Percentiles rank a stretch among this genome's conserved stretches.
Evolutionary conservation across 2,329 filamentous ascomycete genomes (phyloP).

Genomic region (Phyllosticta paracitricarpa): DNA sequence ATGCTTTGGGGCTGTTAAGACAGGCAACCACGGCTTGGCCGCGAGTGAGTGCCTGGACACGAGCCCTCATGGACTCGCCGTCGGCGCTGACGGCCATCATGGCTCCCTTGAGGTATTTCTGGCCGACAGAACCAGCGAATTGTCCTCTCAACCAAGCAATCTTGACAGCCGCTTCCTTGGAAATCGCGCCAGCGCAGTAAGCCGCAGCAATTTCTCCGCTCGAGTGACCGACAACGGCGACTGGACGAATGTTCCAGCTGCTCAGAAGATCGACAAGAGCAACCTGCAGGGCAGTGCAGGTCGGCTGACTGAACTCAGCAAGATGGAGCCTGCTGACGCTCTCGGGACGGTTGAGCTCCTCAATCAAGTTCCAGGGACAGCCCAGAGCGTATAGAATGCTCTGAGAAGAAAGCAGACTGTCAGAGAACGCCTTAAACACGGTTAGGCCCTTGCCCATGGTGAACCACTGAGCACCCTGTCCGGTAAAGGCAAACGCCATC

Average conservation of each 20-base stretch:
- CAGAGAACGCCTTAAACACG: not conserved
- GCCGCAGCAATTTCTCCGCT: slow-evolving; percentile 23
- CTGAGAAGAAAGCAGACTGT: slow-evolving; percentile 6
- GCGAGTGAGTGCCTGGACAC: not conserved
- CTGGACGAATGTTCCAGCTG: slow-evolving; percentile 18
- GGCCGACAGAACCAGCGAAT: not conserved
- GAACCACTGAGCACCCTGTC: slow-evolving; percentile 22
- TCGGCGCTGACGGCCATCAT: slow-evolving; percentile 9
- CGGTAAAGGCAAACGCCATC: slow-evolving; percentile 20
- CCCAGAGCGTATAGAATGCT: slow-evolving; percentile 4
- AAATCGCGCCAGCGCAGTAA: slow-evolving; percentile 15
- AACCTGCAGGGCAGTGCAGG: slow-evolving; percentile 19
- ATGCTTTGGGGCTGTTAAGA: slow-evolving; percentile 31
- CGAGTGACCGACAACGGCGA: slow-evolving; percentile 21
- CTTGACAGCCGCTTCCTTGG: slow-evolving; percentile 15
- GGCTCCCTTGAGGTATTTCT: not conserved
- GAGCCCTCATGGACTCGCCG: not conserved
- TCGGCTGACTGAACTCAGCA: slow-evolving; percentile 17
- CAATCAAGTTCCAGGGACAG: slow-evolving; percentile 12
- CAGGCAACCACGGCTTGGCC: slow-evolving; percentile 15
- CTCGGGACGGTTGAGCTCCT: slow-evolving; percentile 18
- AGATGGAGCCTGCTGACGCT: slow-evolving; percentile 12
- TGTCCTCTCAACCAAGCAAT: slow-evolving; percentile 17
- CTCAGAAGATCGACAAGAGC: slow-evolving; percentile 18
- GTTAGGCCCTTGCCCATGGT: slow-evolving; percentile 12